phyloP scores from a whole-genome alignment of 345 rosid genomes.

The Passiflora organensis region DNA sequence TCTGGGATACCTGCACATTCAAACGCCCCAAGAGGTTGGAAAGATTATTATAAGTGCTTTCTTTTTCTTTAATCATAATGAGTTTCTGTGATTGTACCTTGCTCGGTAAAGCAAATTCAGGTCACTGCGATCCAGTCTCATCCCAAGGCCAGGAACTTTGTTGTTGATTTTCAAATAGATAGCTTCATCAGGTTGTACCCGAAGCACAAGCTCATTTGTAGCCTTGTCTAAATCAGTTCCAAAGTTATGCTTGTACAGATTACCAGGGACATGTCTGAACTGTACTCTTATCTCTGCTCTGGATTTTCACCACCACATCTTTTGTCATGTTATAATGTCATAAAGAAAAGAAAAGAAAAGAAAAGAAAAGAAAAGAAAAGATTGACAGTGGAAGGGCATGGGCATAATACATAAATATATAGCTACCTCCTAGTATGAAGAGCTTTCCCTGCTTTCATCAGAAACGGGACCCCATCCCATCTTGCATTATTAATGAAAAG shows the following conservation, averaged over 20 bases:
- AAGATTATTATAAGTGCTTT: not conserved
- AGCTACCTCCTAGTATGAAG: conserved; percentile 64
- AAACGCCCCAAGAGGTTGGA: not conserved
- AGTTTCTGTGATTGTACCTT: conserved; percentile 33
- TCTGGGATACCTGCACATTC: conserved; percentile 47
- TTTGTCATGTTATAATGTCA: not conserved
- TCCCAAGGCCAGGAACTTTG: conserved; percentile 92
- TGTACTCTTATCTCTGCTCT: conserved; percentile 92
- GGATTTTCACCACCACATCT: conserved; percentile 15
- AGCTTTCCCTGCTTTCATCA: conserved; percentile 94
- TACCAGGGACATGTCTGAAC: conserved; percentile 88
- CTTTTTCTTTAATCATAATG: not conserved
- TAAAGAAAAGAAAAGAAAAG: not conserved
- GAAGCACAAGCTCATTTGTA: conserved; percentile 81
- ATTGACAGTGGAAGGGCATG: not conserved
- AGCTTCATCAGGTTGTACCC: conserved; percentile 96
- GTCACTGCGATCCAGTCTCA: conserved; percentile 88
- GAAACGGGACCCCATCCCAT: conserved; percentile 97
- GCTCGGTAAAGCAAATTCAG: conserved; percentile 69
- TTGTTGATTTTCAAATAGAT: conserved; percentile 92
- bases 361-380: not conserved
- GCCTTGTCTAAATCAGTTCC: conserved; percentile 74
- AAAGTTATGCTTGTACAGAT: conserved; percentile 65
- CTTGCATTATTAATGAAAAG: conserved; percentile 80
- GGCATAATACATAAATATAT: not conserved